These are phyloP conservation scores for Terfezia boudieri DNA, from an alignment of 495 filamentous ascomycete genomes.

Conservation along the genomic window DNA sequence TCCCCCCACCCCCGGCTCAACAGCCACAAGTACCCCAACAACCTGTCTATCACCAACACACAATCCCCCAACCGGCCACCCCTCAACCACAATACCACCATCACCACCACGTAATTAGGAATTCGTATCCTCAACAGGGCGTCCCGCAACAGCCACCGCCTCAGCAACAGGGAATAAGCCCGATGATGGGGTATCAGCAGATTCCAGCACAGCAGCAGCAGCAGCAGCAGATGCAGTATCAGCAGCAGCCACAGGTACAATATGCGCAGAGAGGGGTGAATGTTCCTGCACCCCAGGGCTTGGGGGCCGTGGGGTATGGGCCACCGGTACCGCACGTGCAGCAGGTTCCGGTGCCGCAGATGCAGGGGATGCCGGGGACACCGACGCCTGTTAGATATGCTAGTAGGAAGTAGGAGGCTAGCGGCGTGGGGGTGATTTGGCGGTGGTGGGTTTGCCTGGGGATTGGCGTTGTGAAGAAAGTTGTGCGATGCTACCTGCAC, in stretches of 20 bases:
- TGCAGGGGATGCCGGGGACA: background rate
- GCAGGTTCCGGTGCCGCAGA: background rate
- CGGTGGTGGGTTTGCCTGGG: background rate
- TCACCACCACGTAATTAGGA: background rate
- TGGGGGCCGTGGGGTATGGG: slow-evolving; percentile 9
- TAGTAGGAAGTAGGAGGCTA: background rate
- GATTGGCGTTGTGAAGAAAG: background rate
- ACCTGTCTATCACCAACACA: slow-evolving; percentile 6
- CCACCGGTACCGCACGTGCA: background rate
- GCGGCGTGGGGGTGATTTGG: background rate
- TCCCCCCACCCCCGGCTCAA: background rate
- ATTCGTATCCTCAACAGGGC: background rate
- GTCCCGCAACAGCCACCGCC: background rate
- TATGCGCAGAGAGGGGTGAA: background rate
- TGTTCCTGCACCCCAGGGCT: slow-evolving; percentile 15
- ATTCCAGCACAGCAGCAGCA: background rate
- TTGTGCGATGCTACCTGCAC: background rate
- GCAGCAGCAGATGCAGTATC: slow-evolving; percentile 11
- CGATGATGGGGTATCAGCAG: background rate
- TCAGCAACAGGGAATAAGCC: background rate
- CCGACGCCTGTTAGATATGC: background rate
- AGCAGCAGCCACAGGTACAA: background rate
- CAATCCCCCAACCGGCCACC: slow-evolving; percentile 7
- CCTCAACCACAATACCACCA: slow-evolving; percentile 3
- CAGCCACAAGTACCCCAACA: background rate